Evolutionary conservation across 2,329 filamentous ascomycete genomes (phyloP).

Genomic region (Sodiomyces alkalinus): DNA sequence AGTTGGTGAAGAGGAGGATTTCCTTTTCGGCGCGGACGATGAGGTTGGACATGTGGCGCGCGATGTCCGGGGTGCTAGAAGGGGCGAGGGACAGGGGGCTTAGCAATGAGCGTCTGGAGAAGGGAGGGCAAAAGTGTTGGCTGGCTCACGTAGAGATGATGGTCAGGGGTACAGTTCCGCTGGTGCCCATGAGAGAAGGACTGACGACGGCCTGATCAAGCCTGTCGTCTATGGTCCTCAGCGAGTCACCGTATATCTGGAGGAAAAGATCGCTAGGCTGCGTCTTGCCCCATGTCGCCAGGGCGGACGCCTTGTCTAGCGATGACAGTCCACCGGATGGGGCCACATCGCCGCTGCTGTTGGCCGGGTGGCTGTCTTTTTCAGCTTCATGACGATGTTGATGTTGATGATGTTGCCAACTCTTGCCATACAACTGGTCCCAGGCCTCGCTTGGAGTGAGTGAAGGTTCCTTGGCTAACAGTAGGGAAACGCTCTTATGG

Average conservation of each 20-base stretch:
- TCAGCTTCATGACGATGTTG: too few relatives aligned
- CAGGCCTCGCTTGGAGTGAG: conserved; percentile 2
- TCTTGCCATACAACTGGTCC: conserved; percentile 1
- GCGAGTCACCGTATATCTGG: conserved; percentile 49
- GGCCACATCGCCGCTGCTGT: too few relatives aligned
- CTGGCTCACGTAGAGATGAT: conserved; percentile 42
- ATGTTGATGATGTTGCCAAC: too few relatives aligned
- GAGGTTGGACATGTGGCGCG: conserved; percentile 59
- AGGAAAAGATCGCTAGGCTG: conserved; percentile 55
- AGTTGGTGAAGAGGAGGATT: conserved; percentile 61
- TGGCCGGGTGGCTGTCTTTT: too few relatives aligned
- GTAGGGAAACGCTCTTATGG: conserved; percentile 1
- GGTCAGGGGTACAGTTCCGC: conserved; percentile 51
- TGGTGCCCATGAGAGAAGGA: conserved; percentile 33
- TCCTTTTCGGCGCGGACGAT: conserved; percentile 60
- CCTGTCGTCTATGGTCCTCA: conserved; percentile 38
- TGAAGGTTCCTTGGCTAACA: conserved; percentile 1
- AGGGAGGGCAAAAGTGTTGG: neutral
- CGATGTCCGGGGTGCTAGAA: conserved; percentile 48
- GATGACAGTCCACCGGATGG: too few relatives aligned
- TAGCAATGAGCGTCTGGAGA: conserved; percentile 1
- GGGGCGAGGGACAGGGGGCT: too few relatives aligned
- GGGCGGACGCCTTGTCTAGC: conserved; percentile 37
- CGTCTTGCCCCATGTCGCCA: conserved; percentile 51
- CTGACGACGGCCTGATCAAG: conserved; percentile 34